Evolutionary conservation across 164 flowering plant genomes (phyloP).

Genomic region (Annona squamosa): DNA sequence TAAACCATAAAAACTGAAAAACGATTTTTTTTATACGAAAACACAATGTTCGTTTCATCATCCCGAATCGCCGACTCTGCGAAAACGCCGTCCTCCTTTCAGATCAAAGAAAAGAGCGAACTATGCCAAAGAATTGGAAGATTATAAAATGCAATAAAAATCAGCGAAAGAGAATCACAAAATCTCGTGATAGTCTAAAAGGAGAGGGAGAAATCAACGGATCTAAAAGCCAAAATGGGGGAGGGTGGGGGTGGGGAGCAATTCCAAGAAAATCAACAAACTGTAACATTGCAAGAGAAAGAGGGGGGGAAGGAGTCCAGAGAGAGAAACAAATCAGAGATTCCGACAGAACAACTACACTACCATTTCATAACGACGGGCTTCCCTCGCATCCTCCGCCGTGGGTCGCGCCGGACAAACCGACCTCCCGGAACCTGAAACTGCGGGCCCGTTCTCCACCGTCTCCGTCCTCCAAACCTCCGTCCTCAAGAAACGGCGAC

Average conservation of each 20-base stretch:
- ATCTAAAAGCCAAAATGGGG: neutral
- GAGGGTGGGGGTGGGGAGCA: neutral
- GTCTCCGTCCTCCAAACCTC: neutral
- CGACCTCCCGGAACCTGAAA: conserved; percentile 14
- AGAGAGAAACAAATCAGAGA: neutral
- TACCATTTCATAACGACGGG: conserved; percentile 74
- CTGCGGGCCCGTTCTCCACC: conserved; percentile 16
- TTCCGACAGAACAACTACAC: conserved; percentile 7
- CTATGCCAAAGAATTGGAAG: neutral
- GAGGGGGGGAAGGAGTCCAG: neutral
- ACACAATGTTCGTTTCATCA: neutral
- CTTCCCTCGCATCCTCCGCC: conserved; percentile 36
- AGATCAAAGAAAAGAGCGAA: neutral
- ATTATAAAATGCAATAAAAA: neutral
- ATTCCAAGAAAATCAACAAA: neutral
- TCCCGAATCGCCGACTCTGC: neutral
- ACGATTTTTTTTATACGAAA: neutral
- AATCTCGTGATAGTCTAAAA: neutral
- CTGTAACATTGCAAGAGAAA: neutral
- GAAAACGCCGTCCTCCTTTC: neutral
- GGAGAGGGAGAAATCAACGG: neutral
- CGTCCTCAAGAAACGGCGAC: neutral
- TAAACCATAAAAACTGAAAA: neutral
- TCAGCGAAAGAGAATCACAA: neutral
- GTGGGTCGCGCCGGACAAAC: conserved; percentile 11